A percentile compares a stretch with the other conserved stretches of the same genome.
Conservation (phyloP, 1,284 basidiomycete genomes). For the Cutaneotrichosporon sp. region DNA sequence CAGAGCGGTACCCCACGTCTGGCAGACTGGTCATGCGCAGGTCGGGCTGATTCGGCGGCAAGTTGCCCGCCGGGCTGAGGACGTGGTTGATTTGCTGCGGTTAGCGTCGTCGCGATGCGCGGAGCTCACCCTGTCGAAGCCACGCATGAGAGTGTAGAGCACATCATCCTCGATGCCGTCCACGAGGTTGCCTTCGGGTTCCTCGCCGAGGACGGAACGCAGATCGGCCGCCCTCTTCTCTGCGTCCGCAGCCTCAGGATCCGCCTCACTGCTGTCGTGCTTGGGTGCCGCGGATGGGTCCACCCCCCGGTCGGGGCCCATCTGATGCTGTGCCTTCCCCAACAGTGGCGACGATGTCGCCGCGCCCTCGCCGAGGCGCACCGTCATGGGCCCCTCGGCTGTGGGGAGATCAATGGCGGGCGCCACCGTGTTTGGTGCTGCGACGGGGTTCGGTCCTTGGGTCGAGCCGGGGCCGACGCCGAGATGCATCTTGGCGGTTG, state of each 20-base stretch:
- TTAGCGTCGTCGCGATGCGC: neutral
- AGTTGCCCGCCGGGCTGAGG: conserved; percentile 43
- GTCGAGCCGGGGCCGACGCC: no score
- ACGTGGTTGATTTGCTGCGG: conserved; percentile 54
- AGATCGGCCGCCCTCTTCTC: conserved; percentile 54
- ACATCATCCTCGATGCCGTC: conserved; percentile 54
- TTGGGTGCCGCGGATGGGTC: neutral
- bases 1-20: conserved; percentile 47
- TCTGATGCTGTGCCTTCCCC: neutral
- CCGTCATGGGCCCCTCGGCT: neutral
- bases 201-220: conserved; percentile 46
- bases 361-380: neutral
- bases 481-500: no score
- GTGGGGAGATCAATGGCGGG: neutral
- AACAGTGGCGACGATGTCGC: neutral
- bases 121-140: conserved; percentile 50
- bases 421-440: no score
- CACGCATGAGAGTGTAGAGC: conserved; percentile 52
- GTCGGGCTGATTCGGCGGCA: conserved; percentile 52
- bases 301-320: no score
- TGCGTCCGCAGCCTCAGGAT: neutral
- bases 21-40: conserved; percentile 17
- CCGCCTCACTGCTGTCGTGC: neutral
- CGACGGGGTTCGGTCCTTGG: neutral
- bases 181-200: conserved; percentile 50